Evolutionary conservation across 768 basidiomycete genomes (phyloP).

Genomic region (Tylopilus sp.): DNA sequence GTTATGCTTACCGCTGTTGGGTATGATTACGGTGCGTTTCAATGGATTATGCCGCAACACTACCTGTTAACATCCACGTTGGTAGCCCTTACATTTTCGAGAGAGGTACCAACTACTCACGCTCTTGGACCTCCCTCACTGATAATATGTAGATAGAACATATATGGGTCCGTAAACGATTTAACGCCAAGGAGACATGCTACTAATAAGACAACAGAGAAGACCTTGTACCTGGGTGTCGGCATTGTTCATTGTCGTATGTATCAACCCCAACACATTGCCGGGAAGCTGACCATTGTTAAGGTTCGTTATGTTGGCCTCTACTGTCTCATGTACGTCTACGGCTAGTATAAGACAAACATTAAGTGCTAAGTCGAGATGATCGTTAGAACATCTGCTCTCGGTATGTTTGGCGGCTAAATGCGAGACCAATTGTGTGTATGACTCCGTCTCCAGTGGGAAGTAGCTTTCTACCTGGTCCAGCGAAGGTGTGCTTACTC

Average conservation of each 20-base stretch:
- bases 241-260: constrained; percentile 3
- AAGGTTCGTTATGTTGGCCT: constrained; percentile 9
- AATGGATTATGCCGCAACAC: too few relatives aligned
- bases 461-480: not conserved
- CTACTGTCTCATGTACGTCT: not conserved
- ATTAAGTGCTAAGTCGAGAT: not conserved
- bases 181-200: not conserved
- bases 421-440: too few relatives aligned
- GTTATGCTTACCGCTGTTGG: too few relatives aligned
- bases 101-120: too few relatives aligned
- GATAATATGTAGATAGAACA: constrained; percentile 6
- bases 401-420: not conserved
- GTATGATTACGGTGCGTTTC: too few relatives aligned
- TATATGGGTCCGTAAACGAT: constrained; percentile 5
- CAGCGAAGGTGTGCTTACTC: not conserved
- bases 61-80: too few relatives aligned
- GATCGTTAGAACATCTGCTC: not conserved
- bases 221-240: constrained; percentile 10
- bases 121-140: too few relatives aligned
- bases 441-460: not conserved
- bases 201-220: not conserved
- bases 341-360: not conserved
- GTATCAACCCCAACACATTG: too few relatives aligned
- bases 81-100: too few relatives aligned
- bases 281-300: too few relatives aligned